Base-by-base conservation (phyloP, 2,329 filamentous ascomycete genomes). In the Botrytis hyacinthi region DNA sequence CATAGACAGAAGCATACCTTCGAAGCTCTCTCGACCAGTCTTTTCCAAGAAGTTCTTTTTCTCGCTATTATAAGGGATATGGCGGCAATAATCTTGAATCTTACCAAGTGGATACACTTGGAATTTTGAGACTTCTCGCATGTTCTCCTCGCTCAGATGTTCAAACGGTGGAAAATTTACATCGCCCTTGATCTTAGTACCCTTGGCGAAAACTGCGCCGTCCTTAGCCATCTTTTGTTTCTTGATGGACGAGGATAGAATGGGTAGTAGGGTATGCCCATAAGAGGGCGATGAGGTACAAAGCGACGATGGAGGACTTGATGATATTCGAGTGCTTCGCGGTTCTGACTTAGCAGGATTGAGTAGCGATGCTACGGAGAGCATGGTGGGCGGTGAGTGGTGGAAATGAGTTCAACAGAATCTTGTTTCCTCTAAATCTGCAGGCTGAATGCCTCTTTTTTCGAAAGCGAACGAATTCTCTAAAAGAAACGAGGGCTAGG, bases 31-130 rank as follows among this genome's bases (percentile, higher is more conserved):
- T 71, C 94, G 87, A 1, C 94, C 93, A 5, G 95, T 98, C 84
- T 93, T 97, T 76, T 91, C 89, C 75, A 91, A 88, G 79, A 98
- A 97, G 74, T 91, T 88, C 82, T 97, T 97, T 86, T 98, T 98
- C 77, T 94, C 93, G 81, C 95, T 97, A 80, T 94, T 95, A 83
- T 98, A 98, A 0, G 95, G 95, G 74, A 98, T 97, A 79, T 95
- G 94, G 70, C 90, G 87, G 76, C 88, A 88, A 75, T 86, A 91
- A 44, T 87, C 84, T 65, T 84, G 83, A 75, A 92, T 93, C 75
- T 86, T 84, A 2, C 89, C 88, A 76, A 90, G 85, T 0, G 93
- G 92, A 72, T 86, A 87, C 71, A 98, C 85, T 26, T 88, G 84
- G 79, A 92, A 95, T 57, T 84, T 85, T 57, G 84, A 83, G 75